phyloP scores from a whole-genome alignment of 176 grass and related monocot species.

The Paspalum vaginatum region DNA sequence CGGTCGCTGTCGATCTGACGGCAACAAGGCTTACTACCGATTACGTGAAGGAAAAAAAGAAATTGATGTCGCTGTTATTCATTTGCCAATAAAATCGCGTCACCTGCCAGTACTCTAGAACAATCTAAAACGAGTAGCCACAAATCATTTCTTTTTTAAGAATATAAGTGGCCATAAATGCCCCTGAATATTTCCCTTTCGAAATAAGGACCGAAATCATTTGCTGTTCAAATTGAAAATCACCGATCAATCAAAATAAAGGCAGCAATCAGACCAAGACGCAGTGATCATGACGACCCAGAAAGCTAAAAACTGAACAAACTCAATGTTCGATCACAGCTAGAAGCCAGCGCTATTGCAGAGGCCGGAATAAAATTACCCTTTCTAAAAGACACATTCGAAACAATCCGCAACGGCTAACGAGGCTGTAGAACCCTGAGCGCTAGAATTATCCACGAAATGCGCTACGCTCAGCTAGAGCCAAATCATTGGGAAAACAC shows the following conservation, averaged over 20 bases:
- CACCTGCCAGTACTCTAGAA: conserved; percentile 30
- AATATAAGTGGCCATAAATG: conserved; percentile 22
- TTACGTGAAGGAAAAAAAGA: background rate
- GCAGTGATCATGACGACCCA: background rate
- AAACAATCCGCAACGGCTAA: background rate
- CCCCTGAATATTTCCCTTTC: background rate
- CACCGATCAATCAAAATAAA: background rate
- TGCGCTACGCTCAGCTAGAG: background rate
- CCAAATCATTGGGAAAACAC: background rate
- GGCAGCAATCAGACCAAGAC: background rate
- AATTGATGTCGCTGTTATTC: background rate
- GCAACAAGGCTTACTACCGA: background rate
- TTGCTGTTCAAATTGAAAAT: background rate
- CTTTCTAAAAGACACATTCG: no score
- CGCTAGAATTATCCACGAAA: background rate
- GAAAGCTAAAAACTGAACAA: background rate
- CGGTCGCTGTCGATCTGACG: conserved; percentile 5
- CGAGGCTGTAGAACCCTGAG: background rate
- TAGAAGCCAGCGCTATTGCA: background rate
- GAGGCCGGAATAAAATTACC: no score
- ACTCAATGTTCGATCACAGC: background rate
- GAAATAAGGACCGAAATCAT: background rate
- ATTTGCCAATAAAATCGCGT: conserved; percentile 16
- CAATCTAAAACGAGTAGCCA: conserved; percentile 25
- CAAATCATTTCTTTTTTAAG: background rate